Evolutionary conservation across 2,329 filamentous ascomycete genomes (phyloP), one percentile per base, ranked within the genome.

Genomic region (Ceratocystis papillata): DNA sequence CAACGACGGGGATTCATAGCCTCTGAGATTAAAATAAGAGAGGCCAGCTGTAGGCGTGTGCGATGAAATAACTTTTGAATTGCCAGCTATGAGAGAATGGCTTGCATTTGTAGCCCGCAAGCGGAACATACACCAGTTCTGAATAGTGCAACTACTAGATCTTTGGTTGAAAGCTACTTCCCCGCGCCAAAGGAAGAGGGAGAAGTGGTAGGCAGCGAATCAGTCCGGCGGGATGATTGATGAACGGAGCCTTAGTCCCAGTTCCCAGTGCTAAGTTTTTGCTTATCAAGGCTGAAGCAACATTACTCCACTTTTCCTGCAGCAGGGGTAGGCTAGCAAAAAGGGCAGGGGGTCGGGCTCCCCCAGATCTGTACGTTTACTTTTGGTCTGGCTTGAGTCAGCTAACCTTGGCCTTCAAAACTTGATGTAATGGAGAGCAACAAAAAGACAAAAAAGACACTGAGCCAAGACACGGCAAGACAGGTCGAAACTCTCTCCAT

Each of bases 241-340:
- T 28, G 48, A 22, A 15, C 48, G 48, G 48, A 53, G 48, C 48
- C 15, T 25, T 10, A 20, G n/a, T 7, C 20, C 48, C n/a, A 25
- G 48, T 25, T 20, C 17, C 7, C n/a, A 20, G 8, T 50, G 12
- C 46, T 22, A 20, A 2, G 37, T 41, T 41, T 20, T 22, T 53
- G 48, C 48, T 53, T 53, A 53, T 53, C 48, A 53, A 28, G 48
- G 48, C 48, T 53, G 48, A 28, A 28, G 22, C 22, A 53, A 15
- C 22, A 28, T 5, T 53, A 15, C 8, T 15, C 48, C 48, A 53
- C 20, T 28, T 5, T 53, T 53, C 22, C 15, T 8, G 3, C 20
- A 3, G 20, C 48, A 10, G 48, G 8, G 22, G 15, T 53, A 8
- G n/a, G 48, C 48, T 15, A 15, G n/a, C 0, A 22, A 22, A 22